These are phyloP conservation scores for Vitis hybrid DNA, from an alignment of 177 flowering plant genomes.

Conservation along the genomic window DNA sequence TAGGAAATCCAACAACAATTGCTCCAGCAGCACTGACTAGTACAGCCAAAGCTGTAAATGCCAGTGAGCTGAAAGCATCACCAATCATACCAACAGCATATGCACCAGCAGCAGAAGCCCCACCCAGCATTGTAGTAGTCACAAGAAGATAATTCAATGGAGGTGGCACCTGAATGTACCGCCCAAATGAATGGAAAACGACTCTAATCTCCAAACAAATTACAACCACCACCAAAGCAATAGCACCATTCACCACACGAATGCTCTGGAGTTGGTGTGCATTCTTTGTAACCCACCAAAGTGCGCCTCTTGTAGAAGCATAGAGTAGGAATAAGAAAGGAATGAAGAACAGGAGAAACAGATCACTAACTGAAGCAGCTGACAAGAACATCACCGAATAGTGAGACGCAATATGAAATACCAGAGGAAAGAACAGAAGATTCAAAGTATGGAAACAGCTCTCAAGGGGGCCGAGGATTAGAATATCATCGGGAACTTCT, in stretches of 20 bases:
- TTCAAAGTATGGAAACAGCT: slow-evolving; percentile 73
- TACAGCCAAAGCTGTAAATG: slow-evolving; percentile 66
- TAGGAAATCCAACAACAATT: slow-evolving; percentile 85
- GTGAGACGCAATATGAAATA: slow-evolving; percentile 79
- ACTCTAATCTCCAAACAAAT: slow-evolving; percentile 88
- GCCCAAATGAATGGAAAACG: slow-evolving; percentile 84
- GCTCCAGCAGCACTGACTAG: slow-evolving; percentile 89
- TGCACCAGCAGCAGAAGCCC: slow-evolving; percentile 75
- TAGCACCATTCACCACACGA: slow-evolving; percentile 74
- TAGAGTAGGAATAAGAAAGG: slow-evolving; percentile 87
- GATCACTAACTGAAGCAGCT: slow-evolving; percentile 50
- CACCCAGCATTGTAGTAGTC: slow-evolving; percentile 83
- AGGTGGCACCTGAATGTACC: slow-evolving; percentile 89
- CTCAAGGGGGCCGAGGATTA: slow-evolving; percentile 73
- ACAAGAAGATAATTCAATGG: slow-evolving; percentile 88
- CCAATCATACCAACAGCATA: slow-evolving; percentile 77
- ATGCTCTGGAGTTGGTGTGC: slow-evolving; percentile 57
- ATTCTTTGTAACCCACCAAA: slow-evolving; percentile 88
- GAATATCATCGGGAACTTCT: slow-evolving; percentile 64
- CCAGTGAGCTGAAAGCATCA: slow-evolving; percentile 67
- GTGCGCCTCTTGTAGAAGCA: slow-evolving; percentile 80
- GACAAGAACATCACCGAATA: slow-evolving; percentile 53
- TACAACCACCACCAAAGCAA: slow-evolving; percentile 73
- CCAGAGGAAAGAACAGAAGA: slow-evolving; percentile 68
- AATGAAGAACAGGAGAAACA: slow-evolving; percentile 80